Percentiles rank a stretch among this genome's conserved stretches.
Evolutionary conservation across 768 basidiomycete species (phyloP).

Genomic region (Mycena crocata): DNA sequence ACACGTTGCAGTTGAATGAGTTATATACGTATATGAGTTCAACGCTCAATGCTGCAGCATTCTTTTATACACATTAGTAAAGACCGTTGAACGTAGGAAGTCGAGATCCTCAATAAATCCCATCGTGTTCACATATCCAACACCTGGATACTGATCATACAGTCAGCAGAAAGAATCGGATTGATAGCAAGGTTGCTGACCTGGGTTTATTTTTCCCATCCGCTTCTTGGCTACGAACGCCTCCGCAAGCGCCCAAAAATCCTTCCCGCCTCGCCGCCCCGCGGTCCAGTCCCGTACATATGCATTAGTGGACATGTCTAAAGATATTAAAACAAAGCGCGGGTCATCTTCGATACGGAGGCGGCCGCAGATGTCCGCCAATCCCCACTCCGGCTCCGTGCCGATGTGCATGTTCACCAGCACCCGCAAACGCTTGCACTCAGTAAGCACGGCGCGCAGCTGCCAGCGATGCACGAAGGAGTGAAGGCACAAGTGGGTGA

Average conservation of each 20-base stretch:
- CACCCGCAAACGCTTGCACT: slow-evolving; percentile 9
- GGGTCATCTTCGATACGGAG: slow-evolving; percentile 21
- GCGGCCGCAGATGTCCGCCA: slow-evolving; percentile 22
- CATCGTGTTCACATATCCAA: slow-evolving; percentile 22
- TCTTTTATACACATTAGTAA: too few species aligned
- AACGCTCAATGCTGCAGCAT: too few species aligned
- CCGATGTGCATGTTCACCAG: slow-evolving; percentile 25
- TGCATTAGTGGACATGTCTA: slow-evolving; percentile 9
- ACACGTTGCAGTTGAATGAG: too few species aligned
- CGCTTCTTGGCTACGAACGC: slow-evolving; percentile 21
- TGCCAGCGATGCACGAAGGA: slow-evolving; percentile 17
- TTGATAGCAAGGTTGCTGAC: not conserved
- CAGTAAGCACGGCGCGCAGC: slow-evolving; percentile 9
- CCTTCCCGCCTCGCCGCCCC: slow-evolving; percentile 11
- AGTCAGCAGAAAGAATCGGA: not conserved
- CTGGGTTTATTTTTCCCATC: slow-evolving; percentile 16
- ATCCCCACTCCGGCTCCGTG: slow-evolving; percentile 27
- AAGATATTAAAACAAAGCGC: slow-evolving; percentile 21
- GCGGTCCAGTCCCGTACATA: slow-evolving; percentile 20
- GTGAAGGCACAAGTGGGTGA: slow-evolving; percentile 27
- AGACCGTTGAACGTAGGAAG: too few species aligned
- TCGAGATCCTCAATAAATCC: slow-evolving; percentile 4
- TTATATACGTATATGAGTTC: too few species aligned
- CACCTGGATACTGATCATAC: not conserved
- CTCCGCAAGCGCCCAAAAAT: slow-evolving; percentile 25